A percentile compares a stretch with the other conserved stretches of the same genome.
These are phyloP conservation scores for Viola pubescens DNA, from an alignment of 441 rosid species.

Conservation along the genomic window DNA sequence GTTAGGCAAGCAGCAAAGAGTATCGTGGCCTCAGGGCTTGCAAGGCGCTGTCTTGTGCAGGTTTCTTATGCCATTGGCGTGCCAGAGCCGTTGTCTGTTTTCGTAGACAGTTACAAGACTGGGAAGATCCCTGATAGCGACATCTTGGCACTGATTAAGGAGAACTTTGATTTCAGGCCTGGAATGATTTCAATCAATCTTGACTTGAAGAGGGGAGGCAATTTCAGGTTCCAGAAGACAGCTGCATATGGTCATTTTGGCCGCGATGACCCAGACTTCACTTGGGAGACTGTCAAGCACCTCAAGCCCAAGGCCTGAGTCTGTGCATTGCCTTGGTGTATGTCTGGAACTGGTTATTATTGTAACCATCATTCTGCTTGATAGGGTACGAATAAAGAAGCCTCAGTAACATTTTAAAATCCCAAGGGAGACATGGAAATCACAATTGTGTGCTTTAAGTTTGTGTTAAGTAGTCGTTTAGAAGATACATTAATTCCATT, in stretches of 20 bases:
- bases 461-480: neutral
- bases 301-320: constrained; percentile 55
- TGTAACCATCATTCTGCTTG: constrained; percentile 18
- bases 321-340: constrained; percentile 4
- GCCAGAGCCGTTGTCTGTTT: constrained; percentile 69
- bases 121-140: constrained; percentile 68
- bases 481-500: constrained; percentile 5
- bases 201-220: constrained; percentile 69
- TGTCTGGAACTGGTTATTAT: constrained; percentile 26
- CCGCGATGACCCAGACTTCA: constrained; percentile 69
- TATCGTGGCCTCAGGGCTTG: constrained; percentile 66
- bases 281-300: constrained; percentile 69
- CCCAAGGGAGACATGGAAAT: neutral
- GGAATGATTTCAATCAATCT: constrained; percentile 79
- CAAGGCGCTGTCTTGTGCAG: constrained; percentile 67
- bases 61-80: constrained; percentile 76
- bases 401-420: constrained; percentile 13
- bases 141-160: constrained; percentile 55
- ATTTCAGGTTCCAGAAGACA: constrained; percentile 69
- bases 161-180: constrained; percentile 71
- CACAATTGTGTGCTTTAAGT: constrained; percentile 11
- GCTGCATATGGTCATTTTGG: constrained; percentile 80
- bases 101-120: constrained; percentile 68
- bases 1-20: constrained; percentile 83
- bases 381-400: constrained; percentile 21